These are phyloP conservation scores for Pseudopithomyces maydicus DNA, from an alignment of 2,329 filamentous ascomycete species.

Conservation along the genomic window DNA sequence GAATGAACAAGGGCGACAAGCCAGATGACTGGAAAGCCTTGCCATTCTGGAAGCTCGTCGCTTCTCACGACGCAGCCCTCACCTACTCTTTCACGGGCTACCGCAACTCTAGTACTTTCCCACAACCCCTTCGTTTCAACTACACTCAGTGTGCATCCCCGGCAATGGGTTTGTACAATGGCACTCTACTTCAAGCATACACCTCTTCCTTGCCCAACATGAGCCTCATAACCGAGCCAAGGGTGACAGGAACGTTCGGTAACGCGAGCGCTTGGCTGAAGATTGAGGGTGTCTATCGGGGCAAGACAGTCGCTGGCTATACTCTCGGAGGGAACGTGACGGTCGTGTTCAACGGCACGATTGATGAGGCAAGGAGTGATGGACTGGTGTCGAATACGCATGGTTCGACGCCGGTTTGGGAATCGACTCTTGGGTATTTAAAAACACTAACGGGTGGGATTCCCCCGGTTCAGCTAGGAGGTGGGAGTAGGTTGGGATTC, in stretches of 20 bases:
- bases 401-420: conserved; percentile 5
- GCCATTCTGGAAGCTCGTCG: not conserved
- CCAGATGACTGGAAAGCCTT: not conserved
- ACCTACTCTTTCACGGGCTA: conserved; percentile 9
- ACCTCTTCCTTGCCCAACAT: not conserved
- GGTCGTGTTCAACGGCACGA: conserved; percentile 4
- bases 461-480: not conserved
- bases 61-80: conserved; percentile 1
- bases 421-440: conserved; percentile 5
- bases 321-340: conserved; percentile 1
- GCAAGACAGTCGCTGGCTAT: not conserved
- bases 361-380: conserved; percentile 6
- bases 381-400: conserved; percentile 2
- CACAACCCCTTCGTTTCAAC: conserved; percentile 3
- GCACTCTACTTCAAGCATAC: not conserved
- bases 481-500: not conserved
- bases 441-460: not conserved
- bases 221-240: conserved; percentile 2
- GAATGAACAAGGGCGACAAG: conserved; percentile 3
- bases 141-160: conserved; percentile 3
- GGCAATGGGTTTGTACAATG: conserved; percentile 1
- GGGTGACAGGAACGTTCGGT: conserved; percentile 1
- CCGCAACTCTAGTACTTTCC: not conserved
- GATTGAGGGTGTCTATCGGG: conserved; percentile 4
- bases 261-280: conserved; percentile 4